Evolutionary conservation across 1,284 basidiomycete species (phyloP), one percentile per base, ranked within the genome.

Genomic region (Amylostereum areolatum): DNA sequence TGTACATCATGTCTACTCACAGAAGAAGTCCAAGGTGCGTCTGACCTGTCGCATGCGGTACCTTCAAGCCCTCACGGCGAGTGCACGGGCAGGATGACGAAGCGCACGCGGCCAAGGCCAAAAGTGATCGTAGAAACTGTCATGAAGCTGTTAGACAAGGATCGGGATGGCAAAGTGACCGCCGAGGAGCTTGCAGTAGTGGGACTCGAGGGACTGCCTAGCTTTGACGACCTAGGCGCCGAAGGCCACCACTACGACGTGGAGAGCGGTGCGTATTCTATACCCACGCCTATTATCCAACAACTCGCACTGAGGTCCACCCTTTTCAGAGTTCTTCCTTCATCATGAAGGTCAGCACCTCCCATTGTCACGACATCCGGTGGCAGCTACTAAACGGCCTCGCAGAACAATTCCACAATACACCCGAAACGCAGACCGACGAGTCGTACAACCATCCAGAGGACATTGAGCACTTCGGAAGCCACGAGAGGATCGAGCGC

Each of bases 341-440:
- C 91, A 93, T 62, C 94, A 96, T 67, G 94, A 97, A 82, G 92
- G 93, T 85, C 34, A 49, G 66, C 9, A 9, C 6, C 29, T 8
- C 35, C 40, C 37, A 5, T 33, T 35, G 35, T 35, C 11, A 12
- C 25, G 11, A 8, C 11, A 24, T 24, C 8, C 18, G 11, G 10
- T 24, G 8, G 8, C 11, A 8, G 11, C 10, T 41, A 24, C 39
- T 41, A 24, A 41, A 43, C 33, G 30, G 11, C 43, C 24, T 11
- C 33, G 43, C 62, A 85, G 89, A 97, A 73, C 72, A 92, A 67
- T 97, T 80, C 74, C 96, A 99, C 71, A 89, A 79, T 28, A 97
- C 94, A 25, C 94, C 94, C 0, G 96, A 99, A 66, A 97, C 95
- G 0, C 96, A 99, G 68, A 93, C 91, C 0, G 95, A 97, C 63